Base-by-base conservation (phyloP, 805 yeast genomes). In the Candida nonsorbophila region DNA sequence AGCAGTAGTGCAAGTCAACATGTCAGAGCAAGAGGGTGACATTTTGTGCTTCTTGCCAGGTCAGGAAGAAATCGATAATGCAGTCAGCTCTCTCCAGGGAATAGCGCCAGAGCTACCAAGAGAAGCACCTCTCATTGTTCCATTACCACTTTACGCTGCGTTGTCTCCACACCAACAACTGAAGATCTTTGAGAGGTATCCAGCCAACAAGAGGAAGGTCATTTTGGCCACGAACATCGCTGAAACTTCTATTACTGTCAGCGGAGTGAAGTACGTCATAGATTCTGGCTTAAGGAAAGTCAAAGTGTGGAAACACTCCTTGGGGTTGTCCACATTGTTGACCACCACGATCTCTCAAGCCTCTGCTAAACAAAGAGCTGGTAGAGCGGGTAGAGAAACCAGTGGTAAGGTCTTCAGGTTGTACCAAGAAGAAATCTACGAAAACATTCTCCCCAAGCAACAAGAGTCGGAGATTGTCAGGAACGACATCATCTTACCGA, bases 161-260 rank as follows among this genome's bases (percentile, higher is more conserved):
- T 69, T 92, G 29, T 83, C 97, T 1, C 94, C 95, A 10, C 65
- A 67, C 3, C 81, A 79, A 39, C 99, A 92, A 51, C 74, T 79
- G 47, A 68, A 71, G 40, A 90, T 87, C n/a, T 92, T 92, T 43
- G 65, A 71, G 13, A 73, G 76, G 14, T 56, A 82, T 1, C 72
- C 77, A 18, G 58, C 69, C n/a, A 68, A 79, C 44, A 74, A 74
- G 46, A 72, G 98, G 41, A 92, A 92, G 51, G 79, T 92, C 23
- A 84, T 92, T 16, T 58, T 92, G 34, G 86, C 97, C 6, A 92
- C 99, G 1, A 92, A 92, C 51, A 87, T 92, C 43, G 98, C 99
- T 1, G 99, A 92, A 62, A 92, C 99, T 0, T 92, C 98, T 17
- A 79, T 92, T 37, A 92, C 99, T 3, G 92, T 92, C 20, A 79